These are phyloP conservation scores for Eimeria necatrix DNA, from an alignment of 169 alveolate genomes.

Conservation along the genomic window DNA sequence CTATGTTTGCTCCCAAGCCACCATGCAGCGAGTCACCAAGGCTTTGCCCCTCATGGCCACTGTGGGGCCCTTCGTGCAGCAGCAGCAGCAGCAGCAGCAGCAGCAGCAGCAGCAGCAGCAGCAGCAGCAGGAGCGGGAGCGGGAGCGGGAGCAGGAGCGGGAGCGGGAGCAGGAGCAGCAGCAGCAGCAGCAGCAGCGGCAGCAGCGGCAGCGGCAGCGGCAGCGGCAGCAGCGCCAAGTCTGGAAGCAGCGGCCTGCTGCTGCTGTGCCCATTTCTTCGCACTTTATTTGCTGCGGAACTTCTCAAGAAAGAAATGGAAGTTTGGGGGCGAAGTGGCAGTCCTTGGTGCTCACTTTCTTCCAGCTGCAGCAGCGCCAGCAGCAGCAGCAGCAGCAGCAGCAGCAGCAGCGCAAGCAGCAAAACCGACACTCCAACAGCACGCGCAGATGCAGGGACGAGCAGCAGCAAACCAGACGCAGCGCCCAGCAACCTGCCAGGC, in stretches of 20 bases:
- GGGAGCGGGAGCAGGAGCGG: too few species aligned
- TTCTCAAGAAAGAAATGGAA: not conserved
- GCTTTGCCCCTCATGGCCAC: not conserved
- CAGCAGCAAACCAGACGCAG: too few species aligned
- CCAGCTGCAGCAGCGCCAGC: not conserved
- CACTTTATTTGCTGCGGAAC: not conserved
- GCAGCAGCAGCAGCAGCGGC: constrained; percentile 3
- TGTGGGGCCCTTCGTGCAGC: not conserved
- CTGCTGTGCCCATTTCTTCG: not conserved
- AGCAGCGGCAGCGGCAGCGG: not conserved
- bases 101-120: not conserved
- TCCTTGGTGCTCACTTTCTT: not conserved
- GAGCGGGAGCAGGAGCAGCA: constrained; percentile 10
- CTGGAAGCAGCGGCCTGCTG: not conserved
- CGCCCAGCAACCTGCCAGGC: too few species aligned
- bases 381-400: not conserved
- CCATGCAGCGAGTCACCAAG: not conserved
- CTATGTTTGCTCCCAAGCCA: not conserved
- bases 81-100: not conserved
- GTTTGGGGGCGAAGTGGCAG: not conserved
- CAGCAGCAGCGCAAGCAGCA: too few species aligned
- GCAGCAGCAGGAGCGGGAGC: not conserved
- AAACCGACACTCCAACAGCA: too few species aligned
- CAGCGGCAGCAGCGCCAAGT: not conserved
- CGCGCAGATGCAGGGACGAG: too few species aligned